Percentiles rank a stretch among this genome's conserved stretches.
phyloP scores from a whole-genome alignment of 306 rosid genomes.

The Vachellia pachyceras region DNA sequence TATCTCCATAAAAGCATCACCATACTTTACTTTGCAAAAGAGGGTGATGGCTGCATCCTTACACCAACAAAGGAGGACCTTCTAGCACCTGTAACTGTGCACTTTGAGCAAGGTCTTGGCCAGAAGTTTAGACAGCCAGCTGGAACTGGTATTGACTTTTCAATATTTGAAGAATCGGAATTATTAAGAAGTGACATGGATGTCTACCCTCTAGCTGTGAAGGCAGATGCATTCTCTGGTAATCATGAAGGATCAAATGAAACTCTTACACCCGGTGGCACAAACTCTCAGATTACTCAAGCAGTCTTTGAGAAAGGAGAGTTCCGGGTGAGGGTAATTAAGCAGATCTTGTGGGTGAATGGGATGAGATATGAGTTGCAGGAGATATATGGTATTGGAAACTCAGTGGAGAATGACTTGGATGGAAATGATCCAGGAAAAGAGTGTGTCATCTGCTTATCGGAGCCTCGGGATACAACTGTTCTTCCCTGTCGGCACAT shows the following conservation, averaged over 20 bases:
- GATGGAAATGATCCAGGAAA: slow-evolving; percentile 92
- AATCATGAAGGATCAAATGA: slow-evolving; percentile 63
- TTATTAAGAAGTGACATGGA: slow-evolving; percentile 60
- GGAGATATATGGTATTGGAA: slow-evolving; percentile 96
- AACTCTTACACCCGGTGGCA: slow-evolving; percentile 43
- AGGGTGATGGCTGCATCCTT: slow-evolving; percentile 77
- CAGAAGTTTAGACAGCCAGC: slow-evolving; percentile 87
- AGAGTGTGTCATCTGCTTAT: slow-evolving; percentile 97
- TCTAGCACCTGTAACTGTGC: slow-evolving; percentile 68
- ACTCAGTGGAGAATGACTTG: slow-evolving; percentile 79
- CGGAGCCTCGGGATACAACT: slow-evolving; percentile 94
- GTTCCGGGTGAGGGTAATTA: slow-evolving; percentile 73
- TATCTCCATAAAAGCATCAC: slow-evolving; percentile 69
- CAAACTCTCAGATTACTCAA: slow-evolving; percentile 87
- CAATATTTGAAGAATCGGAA: slow-evolving; percentile 73
- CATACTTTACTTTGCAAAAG: slow-evolving; percentile 87
- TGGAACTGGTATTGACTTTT: slow-evolving; percentile 80
- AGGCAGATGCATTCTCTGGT: slow-evolving; percentile 75
- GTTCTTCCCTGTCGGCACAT: slow-evolving; percentile 99
- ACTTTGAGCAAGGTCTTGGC: slow-evolving; percentile 88
- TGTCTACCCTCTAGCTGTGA: slow-evolving; percentile 81
- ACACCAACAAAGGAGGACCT: slow-evolving; percentile 63
- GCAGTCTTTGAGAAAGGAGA: slow-evolving; percentile 92
- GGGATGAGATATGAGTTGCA: slow-evolving; percentile 89
- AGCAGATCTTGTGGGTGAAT: slow-evolving; percentile 94